Evolutionary conservation across 768 basidiomycete species (phyloP).

Genomic region (Termitomyces heimii): DNA sequence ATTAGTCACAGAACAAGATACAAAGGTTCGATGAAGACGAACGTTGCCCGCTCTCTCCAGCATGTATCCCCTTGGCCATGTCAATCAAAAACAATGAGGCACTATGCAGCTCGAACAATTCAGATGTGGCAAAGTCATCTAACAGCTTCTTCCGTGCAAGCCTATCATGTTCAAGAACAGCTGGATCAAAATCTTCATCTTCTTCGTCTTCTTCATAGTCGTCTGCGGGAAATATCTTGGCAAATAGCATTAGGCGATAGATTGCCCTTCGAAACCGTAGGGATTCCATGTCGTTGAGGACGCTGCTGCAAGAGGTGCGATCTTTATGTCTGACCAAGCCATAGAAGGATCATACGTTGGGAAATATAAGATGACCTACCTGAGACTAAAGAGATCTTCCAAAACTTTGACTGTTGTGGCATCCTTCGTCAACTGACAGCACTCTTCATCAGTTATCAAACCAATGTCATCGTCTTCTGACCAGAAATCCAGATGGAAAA

Average conservation of each 20-base stretch:
- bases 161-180: neutral
- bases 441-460: constrained; percentile 16
- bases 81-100: constrained; percentile 11
- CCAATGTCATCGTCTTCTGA: constrained; percentile 11
- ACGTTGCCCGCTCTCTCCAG: neutral
- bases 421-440: constrained; percentile 15
- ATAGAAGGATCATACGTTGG: neutral
- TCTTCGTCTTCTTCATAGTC: constrained; percentile 1
- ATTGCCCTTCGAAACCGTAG: constrained; percentile 16
- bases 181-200: constrained; percentile 2
- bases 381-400: constrained; percentile 34
- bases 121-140: constrained; percentile 3
- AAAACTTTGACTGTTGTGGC: constrained; percentile 20
- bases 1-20: neutral
- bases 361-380: constrained; percentile 18
- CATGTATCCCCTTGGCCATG: constrained; percentile 1
- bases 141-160: constrained; percentile 8
- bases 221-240: constrained; percentile 6
- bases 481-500: constrained; percentile 1
- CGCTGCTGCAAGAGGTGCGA: constrained; percentile 22
- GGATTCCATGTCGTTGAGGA: constrained; percentile 25
- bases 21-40: neutral
- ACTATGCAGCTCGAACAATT: constrained; percentile 13
- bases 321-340: constrained; percentile 31
- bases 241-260: constrained; percentile 13